Base-by-base conservation (phyloP, 495 filamentous ascomycete genomes). In the Penicillium argentinense region DNA sequence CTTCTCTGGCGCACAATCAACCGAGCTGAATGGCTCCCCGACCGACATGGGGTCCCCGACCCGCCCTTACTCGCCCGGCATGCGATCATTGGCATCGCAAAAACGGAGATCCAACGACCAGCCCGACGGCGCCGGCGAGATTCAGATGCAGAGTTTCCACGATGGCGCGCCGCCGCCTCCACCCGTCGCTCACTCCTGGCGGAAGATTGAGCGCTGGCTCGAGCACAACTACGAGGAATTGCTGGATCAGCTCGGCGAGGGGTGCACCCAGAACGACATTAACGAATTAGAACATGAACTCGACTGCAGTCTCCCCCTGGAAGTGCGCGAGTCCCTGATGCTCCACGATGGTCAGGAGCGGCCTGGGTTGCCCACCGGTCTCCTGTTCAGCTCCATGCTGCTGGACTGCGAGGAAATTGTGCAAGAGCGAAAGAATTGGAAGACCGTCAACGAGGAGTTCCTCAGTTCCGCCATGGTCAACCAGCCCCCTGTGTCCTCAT, bases 371-470 rank as follows among this genome's bases (percentile, higher is more conserved):
- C 93, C 93, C 1, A 97, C 93, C 0, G 93, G 93, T 48, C 83
- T 97, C 45, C 81, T 99, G 29, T 97, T 99, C 62, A 80, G 91
- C 27, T 83, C 78, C 59, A 99, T 99, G 93, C 74, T 97, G 33
- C 79, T 99, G 34, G 93, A 99, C 59, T 99, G 93, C 63, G 93
- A 99, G 63, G 93, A 99, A 65, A 96, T 99, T 41, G 84, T 97
- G 5, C 88, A 96, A 67, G 93, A 99, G 67, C 97, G 93, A 88
- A 85, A 85, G 51, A 96, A 96, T 60, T 99, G 93, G 93, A 84
- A 86, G 54, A 82, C 79, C 45, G 93, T 99, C 47, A 95, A 95
- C 64, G 81, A 88, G 40, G 89, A 97, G 61, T 96, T 86, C 59
- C 75, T 97, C 33, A 74, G 76, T 14, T 69, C 76, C 38, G 76